Evolutionary conservation across 768 basidiomycete species (phyloP).

Genomic region (Xanthoconium stramineum): DNA sequence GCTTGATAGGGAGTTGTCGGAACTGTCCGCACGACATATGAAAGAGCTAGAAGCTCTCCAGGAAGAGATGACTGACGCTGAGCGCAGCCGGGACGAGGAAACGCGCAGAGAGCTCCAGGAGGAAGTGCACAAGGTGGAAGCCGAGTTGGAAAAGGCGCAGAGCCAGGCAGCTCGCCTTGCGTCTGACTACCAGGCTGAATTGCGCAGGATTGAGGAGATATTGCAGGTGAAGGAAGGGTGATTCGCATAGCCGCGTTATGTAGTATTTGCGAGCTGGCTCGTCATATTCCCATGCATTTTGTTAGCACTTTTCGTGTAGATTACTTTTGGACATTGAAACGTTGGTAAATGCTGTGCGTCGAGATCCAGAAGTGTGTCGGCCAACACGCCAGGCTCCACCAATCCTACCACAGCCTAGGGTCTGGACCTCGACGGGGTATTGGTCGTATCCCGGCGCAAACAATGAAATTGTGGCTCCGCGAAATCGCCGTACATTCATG

Average conservation of each 20-base stretch:
- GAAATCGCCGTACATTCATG: conserved; percentile 19
- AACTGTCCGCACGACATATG: conserved; percentile 42
- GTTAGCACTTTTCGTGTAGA: conserved; percentile 6
- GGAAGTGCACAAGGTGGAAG: conserved; percentile 34
- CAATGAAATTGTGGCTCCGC: conserved; percentile 2
- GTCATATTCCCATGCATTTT: conserved; percentile 1
- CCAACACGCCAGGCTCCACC: background rate
- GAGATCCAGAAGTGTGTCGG: conserved; percentile 16
- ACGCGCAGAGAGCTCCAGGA: conserved; percentile 43
- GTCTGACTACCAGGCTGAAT: conserved; percentile 33
- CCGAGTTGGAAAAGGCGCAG: conserved; percentile 27
- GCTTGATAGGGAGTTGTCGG: conserved; percentile 47
- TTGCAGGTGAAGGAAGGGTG: conserved; percentile 30
- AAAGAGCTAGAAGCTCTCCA: conserved; percentile 46
- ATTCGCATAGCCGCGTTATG: conserved; percentile 18
- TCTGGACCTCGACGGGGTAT: conserved; percentile 3
- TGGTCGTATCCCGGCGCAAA: background rate
- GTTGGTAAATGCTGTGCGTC: background rate
- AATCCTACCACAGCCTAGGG: conserved; percentile 2
- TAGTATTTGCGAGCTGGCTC: conserved; percentile 24
- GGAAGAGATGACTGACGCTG: conserved; percentile 46
- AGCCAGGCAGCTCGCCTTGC: conserved; percentile 30
- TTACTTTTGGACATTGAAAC: conserved; percentile 4
- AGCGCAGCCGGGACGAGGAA: conserved; percentile 43
- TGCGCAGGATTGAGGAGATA: conserved; percentile 34